Evolutionary conservation across 306 rosid genomes (phyloP).

Genomic region (Cucurbita argyrosperma): DNA sequence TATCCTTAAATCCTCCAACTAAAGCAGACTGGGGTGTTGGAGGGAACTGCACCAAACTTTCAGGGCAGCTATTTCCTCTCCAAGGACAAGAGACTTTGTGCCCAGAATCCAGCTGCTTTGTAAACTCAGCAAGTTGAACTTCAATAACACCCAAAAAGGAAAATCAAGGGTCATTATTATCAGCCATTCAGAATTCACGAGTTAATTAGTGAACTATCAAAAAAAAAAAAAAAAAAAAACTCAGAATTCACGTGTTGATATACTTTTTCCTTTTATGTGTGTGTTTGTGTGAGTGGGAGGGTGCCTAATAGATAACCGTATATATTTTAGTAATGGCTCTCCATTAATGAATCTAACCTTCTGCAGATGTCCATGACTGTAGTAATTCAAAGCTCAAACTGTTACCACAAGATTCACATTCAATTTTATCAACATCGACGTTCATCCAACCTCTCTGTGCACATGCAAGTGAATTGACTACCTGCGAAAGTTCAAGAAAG

Average conservation of each 20-base stretch:
- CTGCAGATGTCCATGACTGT: conserved; percentile 50
- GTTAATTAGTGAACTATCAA: background rate
- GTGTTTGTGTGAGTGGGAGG: background rate
- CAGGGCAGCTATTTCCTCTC: conserved; percentile 96
- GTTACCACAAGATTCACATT: conserved; percentile 72
- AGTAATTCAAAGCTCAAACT: conserved; percentile 37
- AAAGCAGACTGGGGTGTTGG: conserved; percentile 83
- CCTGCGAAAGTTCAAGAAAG: conserved; percentile 31
- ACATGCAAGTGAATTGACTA: conserved; percentile 62
- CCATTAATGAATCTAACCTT: conserved; percentile 44
- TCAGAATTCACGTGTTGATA: background rate
- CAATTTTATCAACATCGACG: conserved; percentile 72
- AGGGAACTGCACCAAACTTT: conserved; percentile 95
- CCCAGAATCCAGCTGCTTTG: conserved; percentile 70
- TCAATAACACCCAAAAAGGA: conserved; percentile 22
- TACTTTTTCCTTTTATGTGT: background rate
- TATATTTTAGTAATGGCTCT: background rate
- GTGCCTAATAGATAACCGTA: background rate
- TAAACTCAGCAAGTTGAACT: conserved; percentile 82
- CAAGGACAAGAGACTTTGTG: conserved; percentile 78
- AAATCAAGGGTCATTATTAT: conserved; percentile 2
- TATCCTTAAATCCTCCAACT: conserved; percentile 88
- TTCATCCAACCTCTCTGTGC: conserved; percentile 90
- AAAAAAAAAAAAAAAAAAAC: no score
- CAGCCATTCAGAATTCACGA: conserved; percentile 14